Conservation (phyloP, 1,139 yeast species). For the Diutina ranongensis region DNA sequence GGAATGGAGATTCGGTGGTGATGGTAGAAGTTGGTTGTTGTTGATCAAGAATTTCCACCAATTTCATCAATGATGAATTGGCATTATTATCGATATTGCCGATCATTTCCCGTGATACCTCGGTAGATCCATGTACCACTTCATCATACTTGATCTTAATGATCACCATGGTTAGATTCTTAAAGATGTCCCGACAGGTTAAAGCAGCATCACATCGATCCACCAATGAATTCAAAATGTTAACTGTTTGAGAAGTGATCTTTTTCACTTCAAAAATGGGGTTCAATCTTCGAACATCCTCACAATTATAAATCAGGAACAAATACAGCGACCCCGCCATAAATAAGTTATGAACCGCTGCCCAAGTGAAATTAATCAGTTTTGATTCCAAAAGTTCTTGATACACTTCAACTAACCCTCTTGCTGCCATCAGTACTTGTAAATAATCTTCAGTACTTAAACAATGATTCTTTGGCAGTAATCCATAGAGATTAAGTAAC, state of each 20-base stretch:
- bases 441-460: slow-evolving; percentile 42
- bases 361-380: slow-evolving; percentile 81
- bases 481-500: slow-evolving; percentile 58
- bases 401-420: slow-evolving; percentile 55
- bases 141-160: slow-evolving; percentile 5
- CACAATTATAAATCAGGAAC: slow-evolving; percentile 62
- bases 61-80: slow-evolving; percentile 5
- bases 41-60: slow-evolving; percentile 3
- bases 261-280: slow-evolving; percentile 41
- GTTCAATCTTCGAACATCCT: slow-evolving; percentile 36
- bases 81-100: slow-evolving; percentile 2
- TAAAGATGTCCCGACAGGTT: slow-evolving; percentile 61
- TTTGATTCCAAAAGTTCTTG: slow-evolving; percentile 41
- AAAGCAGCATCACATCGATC: slow-evolving; percentile 74
- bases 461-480: slow-evolving; percentile 57
- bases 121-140: slow-evolving; percentile 3
- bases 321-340: slow-evolving; percentile 84
- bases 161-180: slow-evolving; percentile 15
- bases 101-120: slow-evolving; percentile 4
- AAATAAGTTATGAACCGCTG: slow-evolving; percentile 78
- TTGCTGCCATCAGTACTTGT: slow-evolving; percentile 53
- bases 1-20: background rate
- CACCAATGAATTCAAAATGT: slow-evolving; percentile 47
- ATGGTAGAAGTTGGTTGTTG: background rate
- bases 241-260: slow-evolving; percentile 45